phyloP scores from a whole-genome alignment of 164 flowering plant genomes.

The Chimonanthus praecox region DNA sequence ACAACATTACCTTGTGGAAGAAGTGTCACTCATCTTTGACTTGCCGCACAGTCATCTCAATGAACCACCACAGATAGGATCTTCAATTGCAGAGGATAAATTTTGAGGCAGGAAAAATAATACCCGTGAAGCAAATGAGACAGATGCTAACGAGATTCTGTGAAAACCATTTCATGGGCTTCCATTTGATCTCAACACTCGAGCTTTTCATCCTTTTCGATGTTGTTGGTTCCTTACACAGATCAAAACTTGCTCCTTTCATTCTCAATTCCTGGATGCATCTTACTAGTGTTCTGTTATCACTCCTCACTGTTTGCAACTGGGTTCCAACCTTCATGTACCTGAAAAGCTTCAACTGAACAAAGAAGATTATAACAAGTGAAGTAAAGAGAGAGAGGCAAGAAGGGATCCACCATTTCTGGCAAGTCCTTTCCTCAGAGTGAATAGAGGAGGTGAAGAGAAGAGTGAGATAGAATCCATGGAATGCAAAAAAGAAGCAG shows the following conservation, averaged over 20 bases:
- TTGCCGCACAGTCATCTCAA: too few relatives aligned
- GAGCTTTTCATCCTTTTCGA: slow-evolving; percentile 80
- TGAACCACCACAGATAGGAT: not conserved
- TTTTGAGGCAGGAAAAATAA: slow-evolving; percentile 18
- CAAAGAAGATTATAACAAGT: slow-evolving; percentile 41
- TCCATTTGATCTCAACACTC: slow-evolving; percentile 92
- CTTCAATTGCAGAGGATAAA: slow-evolving; percentile 8
- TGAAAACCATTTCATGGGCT: slow-evolving; percentile 60
- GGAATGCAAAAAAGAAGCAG: slow-evolving; percentile 60
- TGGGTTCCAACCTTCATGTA: slow-evolving; percentile 53
- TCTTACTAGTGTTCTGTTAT: slow-evolving; percentile 48
- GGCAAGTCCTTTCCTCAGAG: slow-evolving; percentile 23
- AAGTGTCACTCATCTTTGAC: too few relatives aligned
- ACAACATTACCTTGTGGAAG: too few relatives aligned
- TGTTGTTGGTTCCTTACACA: slow-evolving; percentile 56
- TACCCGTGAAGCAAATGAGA: slow-evolving; percentile 57
- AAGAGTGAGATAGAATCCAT: slow-evolving; percentile 52
- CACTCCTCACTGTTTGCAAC: slow-evolving; percentile 57
- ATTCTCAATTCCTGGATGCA: slow-evolving; percentile 84
- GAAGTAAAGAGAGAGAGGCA: slow-evolving; percentile 42
- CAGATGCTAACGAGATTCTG: slow-evolving; percentile 46
- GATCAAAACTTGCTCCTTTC: slow-evolving; percentile 90
- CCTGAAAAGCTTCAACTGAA: slow-evolving; percentile 60
- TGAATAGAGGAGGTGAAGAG: slow-evolving; percentile 46
- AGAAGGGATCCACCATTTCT: slow-evolving; percentile 74